A percentile compares a stretch with the other conserved stretches of the same genome.
Evolutionary conservation across 192 early-diverging fungal species (phyloP).

Genomic region (Backusella mclennaniae): DNA sequence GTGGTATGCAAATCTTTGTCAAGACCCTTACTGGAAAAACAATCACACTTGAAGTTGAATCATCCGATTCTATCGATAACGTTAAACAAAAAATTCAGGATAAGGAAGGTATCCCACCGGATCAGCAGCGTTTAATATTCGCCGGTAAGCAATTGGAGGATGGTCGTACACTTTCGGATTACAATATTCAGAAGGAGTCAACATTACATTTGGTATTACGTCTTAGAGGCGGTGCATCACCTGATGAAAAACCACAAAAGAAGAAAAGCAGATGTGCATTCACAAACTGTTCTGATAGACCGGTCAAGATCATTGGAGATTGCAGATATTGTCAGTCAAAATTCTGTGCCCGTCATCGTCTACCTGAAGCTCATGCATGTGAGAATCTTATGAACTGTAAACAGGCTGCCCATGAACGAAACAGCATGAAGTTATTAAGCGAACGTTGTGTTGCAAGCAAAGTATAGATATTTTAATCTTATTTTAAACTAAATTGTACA

Average conservation of each 20-base stretch:
- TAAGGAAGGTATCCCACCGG: slow-evolving; percentile 89
- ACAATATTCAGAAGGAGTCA: slow-evolving; percentile 99
- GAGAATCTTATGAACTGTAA: slow-evolving; percentile 60
- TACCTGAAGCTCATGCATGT: slow-evolving; percentile 75
- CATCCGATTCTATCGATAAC: slow-evolving; percentile 54
- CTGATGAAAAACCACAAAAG: background rate
- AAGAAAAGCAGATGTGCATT: slow-evolving; percentile 42
- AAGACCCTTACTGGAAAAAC: slow-evolving; percentile 62
- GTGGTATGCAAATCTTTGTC: slow-evolving; percentile 64
- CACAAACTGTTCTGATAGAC: slow-evolving; percentile 46
- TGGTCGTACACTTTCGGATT: slow-evolving; percentile 95
- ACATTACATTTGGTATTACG: slow-evolving; percentile 96
- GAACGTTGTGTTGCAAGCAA: slow-evolving; percentile 74
- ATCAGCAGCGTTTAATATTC: slow-evolving; percentile 99
- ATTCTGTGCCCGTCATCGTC: slow-evolving; percentile 68
- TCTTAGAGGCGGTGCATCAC: slow-evolving; percentile 78
- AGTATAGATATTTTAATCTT: slow-evolving; percentile 41
- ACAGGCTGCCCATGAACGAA: slow-evolving; percentile 54
- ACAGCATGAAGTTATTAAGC: slow-evolving; percentile 56
- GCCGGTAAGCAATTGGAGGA: slow-evolving; percentile 99
- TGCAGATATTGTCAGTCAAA: slow-evolving; percentile 62
- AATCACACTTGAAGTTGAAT: slow-evolving; percentile 58
- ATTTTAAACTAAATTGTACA: background rate
- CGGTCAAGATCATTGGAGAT: slow-evolving; percentile 69
- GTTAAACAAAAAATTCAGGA: slow-evolving; percentile 65